Evolutionary conservation across 2,329 filamentous ascomycete genomes (phyloP).

Genomic region (Verruconis gallopava): DNA sequence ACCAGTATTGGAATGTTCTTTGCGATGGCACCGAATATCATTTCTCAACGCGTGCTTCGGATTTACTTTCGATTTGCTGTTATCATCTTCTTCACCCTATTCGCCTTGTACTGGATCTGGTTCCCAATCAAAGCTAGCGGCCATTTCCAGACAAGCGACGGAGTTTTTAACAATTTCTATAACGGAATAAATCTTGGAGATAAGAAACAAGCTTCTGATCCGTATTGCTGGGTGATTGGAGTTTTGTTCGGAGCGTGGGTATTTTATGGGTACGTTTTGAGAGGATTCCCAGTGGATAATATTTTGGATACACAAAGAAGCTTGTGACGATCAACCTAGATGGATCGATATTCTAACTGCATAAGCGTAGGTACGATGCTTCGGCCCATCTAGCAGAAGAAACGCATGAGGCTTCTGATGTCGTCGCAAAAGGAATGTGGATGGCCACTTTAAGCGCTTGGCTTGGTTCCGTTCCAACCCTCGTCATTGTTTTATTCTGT

Average conservation of each 20-base stretch:
- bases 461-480: slow-evolving; percentile 25
- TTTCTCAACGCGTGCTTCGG: slow-evolving; percentile 22
- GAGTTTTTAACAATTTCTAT: slow-evolving; percentile 25
- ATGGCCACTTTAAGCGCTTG: slow-evolving; percentile 24
- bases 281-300: too few species aligned
- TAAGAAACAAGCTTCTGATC: slow-evolving; percentile 23
- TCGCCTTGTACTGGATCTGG: slow-evolving; percentile 28
- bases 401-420: slow-evolving; percentile 23
- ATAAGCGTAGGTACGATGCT: slow-evolving; percentile 25
- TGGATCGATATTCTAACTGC: not conserved
- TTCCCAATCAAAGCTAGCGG: slow-evolving; percentile 24
- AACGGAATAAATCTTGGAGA: slow-evolving; percentile 27
- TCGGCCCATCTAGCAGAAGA: slow-evolving; percentile 27
- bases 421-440: slow-evolving; percentile 29
- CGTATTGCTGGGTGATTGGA: slow-evolving; percentile 26
- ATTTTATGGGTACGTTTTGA: slow-evolving; percentile 10
- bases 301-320: too few species aligned
- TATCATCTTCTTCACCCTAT: slow-evolving; percentile 24
- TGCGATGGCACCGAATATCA: slow-evolving; percentile 25
- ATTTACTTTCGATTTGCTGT: slow-evolving; percentile 27
- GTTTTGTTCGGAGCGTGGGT: slow-evolving; percentile 25
- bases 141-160: slow-evolving; percentile 22
- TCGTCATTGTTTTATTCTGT: slow-evolving; percentile 29
- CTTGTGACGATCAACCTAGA: too few species aligned
- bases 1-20: slow-evolving; percentile 25